Percentiles rank a stretch among this genome's conserved stretches.
Evolutionary conservation across 2,329 filamentous ascomycete species (phyloP).

Genomic region (Capronia americana): DNA sequence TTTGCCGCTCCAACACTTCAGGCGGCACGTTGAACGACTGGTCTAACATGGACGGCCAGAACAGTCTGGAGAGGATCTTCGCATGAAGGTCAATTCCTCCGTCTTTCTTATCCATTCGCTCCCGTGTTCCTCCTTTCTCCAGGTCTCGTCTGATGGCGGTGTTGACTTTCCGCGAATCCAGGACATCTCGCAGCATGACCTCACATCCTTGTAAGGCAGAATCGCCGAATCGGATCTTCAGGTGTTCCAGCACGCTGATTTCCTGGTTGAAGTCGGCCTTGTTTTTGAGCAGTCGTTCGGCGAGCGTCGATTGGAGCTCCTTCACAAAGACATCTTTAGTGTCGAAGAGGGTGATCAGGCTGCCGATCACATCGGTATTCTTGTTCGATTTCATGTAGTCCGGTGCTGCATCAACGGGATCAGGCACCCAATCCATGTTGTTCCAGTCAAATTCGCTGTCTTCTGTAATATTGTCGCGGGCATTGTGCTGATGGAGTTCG

Average conservation of each 20-base stretch:
- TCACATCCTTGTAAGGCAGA: conserved; percentile 87
- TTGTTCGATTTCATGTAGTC: conserved; percentile 84
- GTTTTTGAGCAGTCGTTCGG: conserved; percentile 73
- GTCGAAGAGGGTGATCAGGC: conserved; percentile 85
- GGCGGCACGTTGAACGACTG: conserved; percentile 55
- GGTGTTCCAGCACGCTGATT: conserved; percentile 79
- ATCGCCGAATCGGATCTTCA: conserved; percentile 89
- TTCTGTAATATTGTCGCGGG: conserved; percentile 53
- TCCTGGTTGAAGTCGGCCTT: conserved; percentile 77
- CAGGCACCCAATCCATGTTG: conserved; percentile 91
- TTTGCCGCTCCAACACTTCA: conserved; percentile 63
- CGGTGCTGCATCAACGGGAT: conserved; percentile 89
- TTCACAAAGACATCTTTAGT: conserved; percentile 92
- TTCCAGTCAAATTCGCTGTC: conserved; percentile 80
- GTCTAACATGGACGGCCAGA: conserved; percentile 83
- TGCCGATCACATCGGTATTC: conserved; percentile 88
- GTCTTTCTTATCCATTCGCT: conserved; percentile 27
- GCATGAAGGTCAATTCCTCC: conserved; percentile 65
- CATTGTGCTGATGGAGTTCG: conserved; percentile 34
- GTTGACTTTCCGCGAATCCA: conserved; percentile 80
- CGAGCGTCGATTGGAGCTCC: conserved; percentile 88
- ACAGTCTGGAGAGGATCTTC: conserved; percentile 88
- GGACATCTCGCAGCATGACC: conserved; percentile 94
- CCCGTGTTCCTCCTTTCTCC: conserved; percentile 42
- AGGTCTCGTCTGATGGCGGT: conserved; percentile 65